Evolutionary conservation across 176 grass and related monocot species (phyloP), one percentile per base, ranked within the genome.

Genomic region (Avena insularis): DNA sequence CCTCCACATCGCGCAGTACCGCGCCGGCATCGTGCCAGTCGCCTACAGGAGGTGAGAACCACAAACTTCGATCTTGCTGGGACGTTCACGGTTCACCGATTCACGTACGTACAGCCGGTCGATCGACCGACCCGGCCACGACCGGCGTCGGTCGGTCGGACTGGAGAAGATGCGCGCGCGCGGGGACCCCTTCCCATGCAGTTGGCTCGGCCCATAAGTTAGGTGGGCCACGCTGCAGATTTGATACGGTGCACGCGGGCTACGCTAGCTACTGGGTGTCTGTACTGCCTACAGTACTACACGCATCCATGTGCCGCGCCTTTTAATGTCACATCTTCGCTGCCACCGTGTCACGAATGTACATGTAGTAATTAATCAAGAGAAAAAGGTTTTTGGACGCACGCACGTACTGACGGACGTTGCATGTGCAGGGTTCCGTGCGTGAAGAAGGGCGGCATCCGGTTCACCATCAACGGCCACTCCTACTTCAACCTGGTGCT

Each of bases 1-100:
- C 93, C 93, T 91, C 78, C 87, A 75, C 81, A 94, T 94, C 87
- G 92, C 78, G 14, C 81, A 87, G 92, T 94, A 94, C 87, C 90
- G 92, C 49, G 89, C 90, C 31, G 92, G 93, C 58, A 94, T 94
- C 67, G 93, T 94, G 20, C 93, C 93, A 79, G 93, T 94, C 82
- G 25, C 85, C 0, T 93, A 69, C 88, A 73, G 91, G 9, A 90
- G 91, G 91, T 92, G 51, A 81, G 65, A 6, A n/a, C 0, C 2
- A 35, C 2, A 19, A 45, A 12, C 15, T 40, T 20, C 11, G 0
- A 8, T 40, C 2, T 45, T 71, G 15, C 10, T 64, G 38, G 56
- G 56, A 33, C 71, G 58, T 12, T 38, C 47, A 79, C 35, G 25
- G 70, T 45, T 21, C 70, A 36, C 40, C 5, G 38, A 6, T 40